These are phyloP conservation scores for Plantago coronopus DNA, from an alignment of 305 asterid genomes.

Conservation along the genomic window DNA sequence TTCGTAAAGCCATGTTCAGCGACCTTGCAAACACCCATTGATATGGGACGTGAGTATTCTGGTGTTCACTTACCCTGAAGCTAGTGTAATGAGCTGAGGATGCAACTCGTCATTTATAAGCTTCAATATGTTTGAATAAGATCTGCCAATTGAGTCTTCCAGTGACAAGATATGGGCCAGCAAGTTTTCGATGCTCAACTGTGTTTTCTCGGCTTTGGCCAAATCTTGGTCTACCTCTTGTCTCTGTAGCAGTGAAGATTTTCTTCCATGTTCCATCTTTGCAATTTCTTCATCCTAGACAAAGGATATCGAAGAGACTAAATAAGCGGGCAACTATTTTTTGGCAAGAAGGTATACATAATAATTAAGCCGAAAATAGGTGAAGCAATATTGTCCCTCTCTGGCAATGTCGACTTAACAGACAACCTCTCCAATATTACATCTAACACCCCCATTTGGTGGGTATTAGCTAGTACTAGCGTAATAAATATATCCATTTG, in stretches of 20 bases:
- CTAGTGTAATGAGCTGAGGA: slow-evolving; percentile 66
- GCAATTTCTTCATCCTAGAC: slow-evolving; percentile 59
- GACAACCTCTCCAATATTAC: too few species aligned
- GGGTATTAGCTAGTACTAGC: too few species aligned
- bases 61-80: slow-evolving; percentile 53
- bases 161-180: slow-evolving; percentile 47
- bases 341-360: not conserved
- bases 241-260: slow-evolving; percentile 48
- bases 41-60: not conserved
- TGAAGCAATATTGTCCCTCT: not conserved
- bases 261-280: slow-evolving; percentile 58
- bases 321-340: slow-evolving; percentile 1
- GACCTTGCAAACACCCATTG: not conserved
- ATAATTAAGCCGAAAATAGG: not conserved
- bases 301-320: slow-evolving; percentile 10
- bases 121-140: slow-evolving; percentile 44
- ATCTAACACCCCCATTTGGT: too few species aligned
- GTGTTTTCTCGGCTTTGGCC: slow-evolving; percentile 56
- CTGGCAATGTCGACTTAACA: not conserved
- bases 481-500: too few species aligned
- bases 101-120: slow-evolving; percentile 63
- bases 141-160: slow-evolving; percentile 52
- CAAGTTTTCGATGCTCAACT: slow-evolving; percentile 45
- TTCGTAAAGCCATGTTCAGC: too few species aligned
- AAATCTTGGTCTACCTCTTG: slow-evolving; percentile 61